Evolutionary conservation across 2,329 filamentous ascomycete genomes (phyloP).

Genomic region (Exserohilum turcica): DNA sequence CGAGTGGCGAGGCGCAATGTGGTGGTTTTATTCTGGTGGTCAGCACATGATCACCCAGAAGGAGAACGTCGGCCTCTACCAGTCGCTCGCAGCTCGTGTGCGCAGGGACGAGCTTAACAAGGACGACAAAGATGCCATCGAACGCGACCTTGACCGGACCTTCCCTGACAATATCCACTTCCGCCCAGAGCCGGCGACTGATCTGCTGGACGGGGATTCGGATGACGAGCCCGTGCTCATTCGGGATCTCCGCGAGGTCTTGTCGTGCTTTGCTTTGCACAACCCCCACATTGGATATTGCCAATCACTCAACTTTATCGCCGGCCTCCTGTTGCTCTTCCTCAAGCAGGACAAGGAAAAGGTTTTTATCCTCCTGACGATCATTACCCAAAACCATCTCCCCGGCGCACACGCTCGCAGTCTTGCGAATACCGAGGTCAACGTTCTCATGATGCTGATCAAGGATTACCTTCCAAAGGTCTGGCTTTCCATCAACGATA

Average conservation of each 20-base stretch:
- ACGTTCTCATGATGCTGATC: constrained; percentile 86
- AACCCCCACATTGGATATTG: constrained; percentile 94
- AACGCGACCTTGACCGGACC: constrained; percentile 89
- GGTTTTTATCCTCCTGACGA: constrained; percentile 88
- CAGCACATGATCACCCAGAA: constrained; percentile 78
- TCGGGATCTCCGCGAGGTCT: constrained; percentile 77
- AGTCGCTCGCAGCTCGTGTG: constrained; percentile 68
- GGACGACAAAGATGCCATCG: constrained; percentile 85
- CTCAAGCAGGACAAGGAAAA: constrained; percentile 83
- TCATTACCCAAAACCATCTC: constrained; percentile 85
- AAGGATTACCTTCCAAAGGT: constrained; percentile 80
- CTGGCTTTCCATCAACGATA: constrained; percentile 86
- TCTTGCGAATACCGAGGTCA: constrained; percentile 90
- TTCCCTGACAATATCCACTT: constrained; percentile 95
- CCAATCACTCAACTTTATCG: constrained; percentile 93
- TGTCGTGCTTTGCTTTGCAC: constrained; percentile 88
- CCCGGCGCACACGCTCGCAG: constrained; percentile 91
- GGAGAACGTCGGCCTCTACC: constrained; percentile 69
- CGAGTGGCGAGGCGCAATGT: constrained; percentile 91
- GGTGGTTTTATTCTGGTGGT: constrained; percentile 95
- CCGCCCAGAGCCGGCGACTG: constrained; percentile 63
- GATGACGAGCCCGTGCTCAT: constrained; percentile 75
- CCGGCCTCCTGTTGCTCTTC: constrained; percentile 86
- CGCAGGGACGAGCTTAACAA: constrained; percentile 67
- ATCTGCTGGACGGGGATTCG: constrained; percentile 38